A percentile compares a stretch with the other conserved stretches of the same genome.
These are phyloP conservation scores for Lepiota brunneoincarnata DNA, from an alignment of 768 basidiomycete species.

Conservation along the genomic window DNA sequence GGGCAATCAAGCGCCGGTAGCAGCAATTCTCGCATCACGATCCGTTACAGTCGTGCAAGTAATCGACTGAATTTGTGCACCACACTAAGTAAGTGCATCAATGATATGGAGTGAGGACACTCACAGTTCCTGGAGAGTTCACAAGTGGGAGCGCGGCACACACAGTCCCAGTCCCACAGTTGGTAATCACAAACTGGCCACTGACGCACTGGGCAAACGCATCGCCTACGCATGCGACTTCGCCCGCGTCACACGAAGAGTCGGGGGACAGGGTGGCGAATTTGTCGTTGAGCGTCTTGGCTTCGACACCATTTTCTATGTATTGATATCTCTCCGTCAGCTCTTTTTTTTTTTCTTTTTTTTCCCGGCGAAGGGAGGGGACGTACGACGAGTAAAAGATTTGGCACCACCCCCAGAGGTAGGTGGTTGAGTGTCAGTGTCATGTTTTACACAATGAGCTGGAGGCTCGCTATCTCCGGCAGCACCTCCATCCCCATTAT, in stretches of 20 bases:
- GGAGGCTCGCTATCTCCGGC: constrained; percentile 10
- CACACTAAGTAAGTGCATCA: neutral
- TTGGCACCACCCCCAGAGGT: constrained; percentile 16
- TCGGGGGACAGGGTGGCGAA: constrained; percentile 43
- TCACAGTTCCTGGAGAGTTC: constrained; percentile 43
- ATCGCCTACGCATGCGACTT: constrained; percentile 42
- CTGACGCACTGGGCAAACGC: constrained; percentile 51
- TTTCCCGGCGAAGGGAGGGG: neutral
- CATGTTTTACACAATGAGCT: constrained; percentile 4
- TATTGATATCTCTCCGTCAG: neutral
- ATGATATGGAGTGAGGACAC: neutral
- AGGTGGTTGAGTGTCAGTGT: constrained; percentile 10
- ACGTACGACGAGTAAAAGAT: constrained; percentile 23
- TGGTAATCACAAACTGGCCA: constrained; percentile 39
- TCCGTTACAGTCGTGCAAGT: constrained; percentile 50
- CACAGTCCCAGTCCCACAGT: constrained; percentile 33
- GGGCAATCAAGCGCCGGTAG: constrained; percentile 28
- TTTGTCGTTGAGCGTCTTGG: constrained; percentile 49
- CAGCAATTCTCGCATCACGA: constrained; percentile 38
- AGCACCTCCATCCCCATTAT: constrained; percentile 15
- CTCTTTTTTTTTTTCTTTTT: no score
- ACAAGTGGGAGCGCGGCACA: constrained; percentile 56
- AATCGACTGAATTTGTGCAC: constrained; percentile 27
- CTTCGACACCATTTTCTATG: constrained; percentile 46
- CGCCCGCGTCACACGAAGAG: constrained; percentile 46